Conservation (phyloP, 2,329 filamentous ascomycete species). For the Seiridium unicorne region DNA sequence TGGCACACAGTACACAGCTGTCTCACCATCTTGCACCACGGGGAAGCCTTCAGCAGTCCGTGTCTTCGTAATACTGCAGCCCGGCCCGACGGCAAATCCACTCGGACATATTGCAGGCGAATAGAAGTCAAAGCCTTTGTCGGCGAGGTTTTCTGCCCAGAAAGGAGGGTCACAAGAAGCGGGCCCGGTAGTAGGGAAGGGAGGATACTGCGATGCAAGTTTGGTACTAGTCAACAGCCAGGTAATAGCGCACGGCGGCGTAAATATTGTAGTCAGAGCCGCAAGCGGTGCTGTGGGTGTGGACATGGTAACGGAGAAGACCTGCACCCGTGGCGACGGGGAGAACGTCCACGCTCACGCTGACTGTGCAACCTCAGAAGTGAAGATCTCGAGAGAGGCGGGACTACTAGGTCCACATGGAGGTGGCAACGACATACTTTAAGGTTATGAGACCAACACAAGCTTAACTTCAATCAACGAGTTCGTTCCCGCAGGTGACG, state of each 20-base stretch:
- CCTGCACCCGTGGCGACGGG: too few relatives aligned
- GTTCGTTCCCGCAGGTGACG: too few relatives aligned
- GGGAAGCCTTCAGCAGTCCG: constrained; percentile 29
- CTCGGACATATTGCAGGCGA: constrained; percentile 38
- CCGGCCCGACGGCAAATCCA: constrained; percentile 33
- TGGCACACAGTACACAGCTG: constrained; percentile 28
- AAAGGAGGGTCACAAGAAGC: constrained; percentile 32
- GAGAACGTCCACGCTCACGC: too few relatives aligned
- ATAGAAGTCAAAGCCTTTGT: constrained; percentile 35
- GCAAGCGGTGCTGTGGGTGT: constrained; percentile 25
- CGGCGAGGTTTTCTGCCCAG: constrained; percentile 32
- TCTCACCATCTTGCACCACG: constrained; percentile 25
- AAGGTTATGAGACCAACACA: too few relatives aligned
- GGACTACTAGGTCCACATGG: too few relatives aligned
- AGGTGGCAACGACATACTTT: too few relatives aligned
- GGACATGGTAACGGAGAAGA: not conserved
- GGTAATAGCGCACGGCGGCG: constrained; percentile 34
- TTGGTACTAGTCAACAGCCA: constrained; percentile 38
- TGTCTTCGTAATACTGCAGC: constrained; percentile 25
- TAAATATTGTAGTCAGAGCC: constrained; percentile 39
- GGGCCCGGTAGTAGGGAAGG: constrained; percentile 30
- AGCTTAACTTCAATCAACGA: too few relatives aligned
- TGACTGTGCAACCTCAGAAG: too few relatives aligned
- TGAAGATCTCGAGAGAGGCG: too few relatives aligned
- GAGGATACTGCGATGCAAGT: constrained; percentile 35